Evolutionary conservation across 768 basidiomycete genomes (phyloP).

Genomic region (Jaapia argillacea): DNA sequence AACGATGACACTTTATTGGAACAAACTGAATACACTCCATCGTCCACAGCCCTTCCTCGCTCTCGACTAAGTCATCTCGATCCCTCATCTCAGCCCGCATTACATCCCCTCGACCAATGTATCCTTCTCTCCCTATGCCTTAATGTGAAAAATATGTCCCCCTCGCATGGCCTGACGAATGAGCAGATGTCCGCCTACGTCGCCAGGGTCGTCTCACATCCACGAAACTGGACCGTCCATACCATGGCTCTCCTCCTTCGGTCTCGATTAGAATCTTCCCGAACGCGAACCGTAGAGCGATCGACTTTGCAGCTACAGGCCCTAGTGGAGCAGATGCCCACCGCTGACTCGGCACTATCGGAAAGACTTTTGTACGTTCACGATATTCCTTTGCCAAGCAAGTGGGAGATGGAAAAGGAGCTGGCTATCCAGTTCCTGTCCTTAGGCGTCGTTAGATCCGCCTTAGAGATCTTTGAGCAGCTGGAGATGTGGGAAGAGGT

Average conservation of each 20-base stretch:
- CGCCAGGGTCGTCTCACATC: slow-evolving; percentile 79
- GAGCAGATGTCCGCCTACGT: slow-evolving; percentile 95
- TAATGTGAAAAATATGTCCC: slow-evolving; percentile 83
- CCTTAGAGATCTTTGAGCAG: slow-evolving; percentile 87
- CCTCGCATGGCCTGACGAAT: slow-evolving; percentile 79
- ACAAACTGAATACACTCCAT: slow-evolving; percentile 84
- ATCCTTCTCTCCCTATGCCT: slow-evolving; percentile 88
- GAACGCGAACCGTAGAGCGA: slow-evolving; percentile 90
- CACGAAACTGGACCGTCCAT: slow-evolving; percentile 91
- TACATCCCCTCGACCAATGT: slow-evolving; percentile 91
- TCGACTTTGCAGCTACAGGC: slow-evolving; percentile 90
- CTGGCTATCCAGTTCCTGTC: slow-evolving; percentile 75
- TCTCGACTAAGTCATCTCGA: slow-evolving; percentile 61
- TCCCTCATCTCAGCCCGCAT: slow-evolving; percentile 72
- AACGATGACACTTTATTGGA: slow-evolving; percentile 97
- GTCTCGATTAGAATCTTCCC: slow-evolving; percentile 78
- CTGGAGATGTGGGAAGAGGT: slow-evolving; percentile 99
- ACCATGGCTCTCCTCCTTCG: slow-evolving; percentile 94
- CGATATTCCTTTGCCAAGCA: slow-evolving; percentile 72
- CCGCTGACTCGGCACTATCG: slow-evolving; percentile 58
- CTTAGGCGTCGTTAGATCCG: slow-evolving; percentile 82
- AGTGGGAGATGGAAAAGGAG: slow-evolving; percentile 92
- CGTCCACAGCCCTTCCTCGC: slow-evolving; percentile 34
- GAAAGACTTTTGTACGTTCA: slow-evolving; percentile 81
- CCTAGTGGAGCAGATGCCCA: slow-evolving; percentile 94